Base-by-base conservation (phyloP, 2,329 filamentous ascomycete genomes). In the Aspergillus pseudotamarii region DNA sequence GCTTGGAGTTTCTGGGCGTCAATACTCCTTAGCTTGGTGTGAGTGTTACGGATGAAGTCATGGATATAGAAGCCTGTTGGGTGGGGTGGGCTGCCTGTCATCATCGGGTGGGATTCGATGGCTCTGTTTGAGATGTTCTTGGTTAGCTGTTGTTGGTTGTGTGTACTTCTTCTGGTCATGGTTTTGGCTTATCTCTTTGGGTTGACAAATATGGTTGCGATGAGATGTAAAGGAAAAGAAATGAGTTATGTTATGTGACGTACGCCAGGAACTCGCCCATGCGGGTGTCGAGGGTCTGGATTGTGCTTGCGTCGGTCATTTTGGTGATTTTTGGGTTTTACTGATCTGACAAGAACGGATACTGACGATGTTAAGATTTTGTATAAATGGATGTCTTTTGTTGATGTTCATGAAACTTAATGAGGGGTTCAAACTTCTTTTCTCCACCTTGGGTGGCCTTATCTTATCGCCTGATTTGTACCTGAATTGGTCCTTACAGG, bases 41-140 rank as follows among this genome's bases (percentile, higher is more conserved):
- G 88, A 64, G 91, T 85, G 75, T 91, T 90, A 59, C 88, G 88
- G 59, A 91, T 77, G 72, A 92, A 91, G 76, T 92, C 86, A 46
- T 89, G 76, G 62, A 89, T 81, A 73, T 90, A 90, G 63, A 74
- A 72, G 34, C 73, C 48, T 10, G 76, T 71, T 28, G 75, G 71
- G 61, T 75, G 64, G 12, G 71, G 62, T 60, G 67, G 16, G 71
- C 64, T 34, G 75, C 75, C 67, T 73, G 72, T 72, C 72, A 76
- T 66, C 68, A 59, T 16, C 4, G 75, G 74, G 62, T 75, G 73
- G 43, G 68, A 45, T 65, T 74, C 68, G 64, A 76, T 73, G 36
- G 72, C 64, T 19, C 74, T 76, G 59, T 62, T 53, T 57, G 43
- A 41, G 32, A 12, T 36, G 6, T 28, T 3, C 3, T 26, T 48